Conservation (phyloP, 768 basidiomycete genomes). For the Hebeloma cylindrosporum region DNA sequence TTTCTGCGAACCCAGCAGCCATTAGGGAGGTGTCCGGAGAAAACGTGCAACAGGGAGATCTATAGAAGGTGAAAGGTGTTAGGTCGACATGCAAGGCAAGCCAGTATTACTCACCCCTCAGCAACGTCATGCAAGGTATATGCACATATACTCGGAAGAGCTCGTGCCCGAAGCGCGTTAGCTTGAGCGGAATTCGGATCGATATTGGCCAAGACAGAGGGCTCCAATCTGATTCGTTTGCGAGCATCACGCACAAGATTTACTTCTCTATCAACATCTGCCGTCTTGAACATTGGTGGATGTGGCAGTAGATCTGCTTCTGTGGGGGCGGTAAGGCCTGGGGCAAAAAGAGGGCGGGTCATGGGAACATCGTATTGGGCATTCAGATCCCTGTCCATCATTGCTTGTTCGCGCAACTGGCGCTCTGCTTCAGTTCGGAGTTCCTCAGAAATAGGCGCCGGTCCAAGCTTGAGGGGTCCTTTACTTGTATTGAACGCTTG, state of each 20-base stretch:
- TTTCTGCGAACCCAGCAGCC: conserved; percentile 95
- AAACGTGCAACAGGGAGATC: conserved; percentile 83
- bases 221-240: conserved; percentile 90
- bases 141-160: conserved; percentile 89
- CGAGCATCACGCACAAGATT: conserved; percentile 85
- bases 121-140: conserved; percentile 93
- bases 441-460: conserved; percentile 74
- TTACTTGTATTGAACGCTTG: conserved; percentile 74
- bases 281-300: conserved; percentile 77
- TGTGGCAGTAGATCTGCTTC: conserved; percentile 76
- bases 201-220: conserved; percentile 55
- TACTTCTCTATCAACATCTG: conserved; percentile 91
- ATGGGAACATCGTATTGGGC: conserved; percentile 66
- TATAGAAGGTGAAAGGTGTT: conserved; percentile 29
- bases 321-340: conserved; percentile 63
- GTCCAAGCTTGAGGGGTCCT: conserved; percentile 84
- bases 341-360: conserved; percentile 45
- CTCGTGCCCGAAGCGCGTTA: conserved; percentile 54
- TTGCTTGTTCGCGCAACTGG: conserved; percentile 75
- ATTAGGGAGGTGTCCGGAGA: conserved; percentile 89
- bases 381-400: conserved; percentile 67
- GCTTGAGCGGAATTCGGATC: conserved; percentile 63
- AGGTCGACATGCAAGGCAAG: conserved; percentile 5
- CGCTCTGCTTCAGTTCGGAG: conserved; percentile 81
- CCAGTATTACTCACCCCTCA: conserved; percentile 70